A percentile compares a stretch with the other conserved stretches of the same genome.
These are phyloP conservation scores for Limnanthes douglasii DNA, from an alignment of 345 rosid genomes.

Conservation along the genomic window DNA sequence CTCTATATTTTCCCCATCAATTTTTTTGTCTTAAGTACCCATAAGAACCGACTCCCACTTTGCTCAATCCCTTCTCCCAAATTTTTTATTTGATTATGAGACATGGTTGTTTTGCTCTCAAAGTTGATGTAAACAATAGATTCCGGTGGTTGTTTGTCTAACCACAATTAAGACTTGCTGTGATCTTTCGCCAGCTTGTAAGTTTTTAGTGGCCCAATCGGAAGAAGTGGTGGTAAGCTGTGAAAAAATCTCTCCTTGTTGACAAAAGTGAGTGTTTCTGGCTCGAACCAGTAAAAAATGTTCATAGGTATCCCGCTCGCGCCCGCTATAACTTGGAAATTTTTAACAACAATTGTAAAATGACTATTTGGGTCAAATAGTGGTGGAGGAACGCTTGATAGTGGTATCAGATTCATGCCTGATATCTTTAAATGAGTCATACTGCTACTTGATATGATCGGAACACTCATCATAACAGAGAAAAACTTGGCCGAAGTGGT, in stretches of 20 bases:
- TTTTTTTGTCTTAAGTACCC: constrained; percentile 22
- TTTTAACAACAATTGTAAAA: constrained; percentile 7
- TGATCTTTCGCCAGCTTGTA: constrained; percentile 8
- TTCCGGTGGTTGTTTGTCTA: constrained; percentile 15
- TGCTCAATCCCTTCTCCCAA: constrained; percentile 22
- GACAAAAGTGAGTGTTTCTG: constrained; percentile 9
- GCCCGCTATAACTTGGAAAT: not conserved
- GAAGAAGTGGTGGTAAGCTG: constrained; percentile 13
- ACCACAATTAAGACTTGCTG: constrained; percentile 14
- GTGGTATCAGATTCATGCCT: constrained; percentile 15
- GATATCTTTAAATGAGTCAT: constrained; percentile 16
- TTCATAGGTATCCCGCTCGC: constrained; percentile 19
- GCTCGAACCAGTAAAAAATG: constrained; percentile 22
- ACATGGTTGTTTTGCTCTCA: constrained; percentile 32
- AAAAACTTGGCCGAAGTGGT: too few species aligned
- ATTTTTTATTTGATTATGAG: constrained; percentile 23
- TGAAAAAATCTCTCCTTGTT: constrained; percentile 6
- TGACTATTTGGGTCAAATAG: too few species aligned
- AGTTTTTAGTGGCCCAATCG: constrained; percentile 23
- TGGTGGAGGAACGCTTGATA: constrained; percentile 21
- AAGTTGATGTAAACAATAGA: constrained; percentile 33
- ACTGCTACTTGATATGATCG: constrained; percentile 16
- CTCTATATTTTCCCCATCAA: constrained; percentile 25
- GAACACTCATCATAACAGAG: too few species aligned
- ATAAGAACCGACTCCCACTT: too few species aligned